Percentiles rank a stretch among this genome's conserved stretches.
Evolutionary conservation across 148 eudicot species (phyloP).

Genomic region (Rhododendron griersonianum): DNA sequence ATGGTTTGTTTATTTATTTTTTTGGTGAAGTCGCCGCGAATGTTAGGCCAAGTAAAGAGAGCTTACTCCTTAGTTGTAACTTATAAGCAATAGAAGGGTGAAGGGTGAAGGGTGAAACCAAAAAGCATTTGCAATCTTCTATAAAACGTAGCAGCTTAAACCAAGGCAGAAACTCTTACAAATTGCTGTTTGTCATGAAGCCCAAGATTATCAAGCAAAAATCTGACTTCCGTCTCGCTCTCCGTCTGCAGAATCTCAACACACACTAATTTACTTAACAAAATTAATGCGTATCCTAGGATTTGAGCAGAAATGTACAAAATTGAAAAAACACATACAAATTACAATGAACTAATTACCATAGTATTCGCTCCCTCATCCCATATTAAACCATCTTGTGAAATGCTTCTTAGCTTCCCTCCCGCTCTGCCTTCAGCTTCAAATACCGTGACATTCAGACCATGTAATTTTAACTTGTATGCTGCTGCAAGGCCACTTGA

Average conservation of each 20-base stretch:
- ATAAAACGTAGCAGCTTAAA: not conserved
- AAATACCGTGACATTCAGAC: slow-evolving; percentile 65
- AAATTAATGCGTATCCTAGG: not conserved
- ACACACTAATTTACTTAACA: not conserved
- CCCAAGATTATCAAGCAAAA: slow-evolving; percentile 75
- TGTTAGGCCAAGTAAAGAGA: not conserved
- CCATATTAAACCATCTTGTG: slow-evolving; percentile 76
- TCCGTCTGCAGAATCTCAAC: slow-evolving; percentile 60
- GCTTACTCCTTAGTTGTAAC: not conserved
- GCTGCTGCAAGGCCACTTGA: slow-evolving; percentile 98
- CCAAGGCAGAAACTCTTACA: slow-evolving; percentile 39
- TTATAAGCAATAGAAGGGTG: not conserved
- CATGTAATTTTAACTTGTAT: slow-evolving; percentile 69
- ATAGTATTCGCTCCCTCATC: slow-evolving; percentile 98
- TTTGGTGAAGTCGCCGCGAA: not conserved
- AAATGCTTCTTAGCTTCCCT: slow-evolving; percentile 74
- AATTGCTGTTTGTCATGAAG: slow-evolving; percentile 80
- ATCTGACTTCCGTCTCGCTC: slow-evolving; percentile 65
- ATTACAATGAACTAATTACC: slow-evolving; percentile 33
- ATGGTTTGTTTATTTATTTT: not conserved
- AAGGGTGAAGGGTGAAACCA: not conserved
- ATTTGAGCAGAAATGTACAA: not conserved
- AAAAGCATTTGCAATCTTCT: not conserved
- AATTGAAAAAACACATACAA: not conserved
- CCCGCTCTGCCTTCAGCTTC: slow-evolving; percentile 88